Evolutionary conservation across 73 alveolate genomes (phyloP).

Genomic region (Blepharisma japonicum): DNA sequence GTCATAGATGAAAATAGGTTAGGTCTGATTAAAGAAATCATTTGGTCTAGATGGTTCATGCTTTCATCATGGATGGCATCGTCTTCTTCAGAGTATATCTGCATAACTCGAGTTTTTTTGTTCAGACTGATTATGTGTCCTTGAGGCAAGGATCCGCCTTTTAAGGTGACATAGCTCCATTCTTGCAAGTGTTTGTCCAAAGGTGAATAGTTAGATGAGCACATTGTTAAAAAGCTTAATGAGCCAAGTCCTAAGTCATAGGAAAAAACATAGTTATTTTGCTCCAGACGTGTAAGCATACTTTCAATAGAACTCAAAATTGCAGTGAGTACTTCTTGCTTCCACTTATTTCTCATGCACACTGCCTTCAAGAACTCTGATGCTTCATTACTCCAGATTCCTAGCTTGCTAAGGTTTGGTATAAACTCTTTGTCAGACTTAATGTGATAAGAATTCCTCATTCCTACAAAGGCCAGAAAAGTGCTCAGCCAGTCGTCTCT

Average conservation of each 20-base stretch:
- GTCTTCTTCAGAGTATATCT: slow-evolving; percentile 18
- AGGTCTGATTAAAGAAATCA: background rate
- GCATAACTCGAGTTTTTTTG: background rate
- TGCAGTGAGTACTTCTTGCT: background rate
- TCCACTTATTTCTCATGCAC: background rate
- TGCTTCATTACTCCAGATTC: slow-evolving; percentile 8
- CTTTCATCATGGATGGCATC: slow-evolving; percentile 27
- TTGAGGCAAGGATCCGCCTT: slow-evolving; percentile 26
- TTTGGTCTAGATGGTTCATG: slow-evolving; percentile 9
- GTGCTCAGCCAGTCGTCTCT: slow-evolving; percentile 17
- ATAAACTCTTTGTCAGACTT: slow-evolving; percentile 19
- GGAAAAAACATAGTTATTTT: background rate
- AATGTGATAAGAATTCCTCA: slow-evolving; percentile 22
- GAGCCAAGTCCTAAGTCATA: background rate
- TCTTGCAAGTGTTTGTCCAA: slow-evolving; percentile 16
- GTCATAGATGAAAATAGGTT: background rate
- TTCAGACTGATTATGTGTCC: background rate
- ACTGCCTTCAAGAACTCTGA: slow-evolving; percentile 14
- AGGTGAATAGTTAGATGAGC: background rate
- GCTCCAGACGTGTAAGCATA: background rate
- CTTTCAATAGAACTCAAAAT: background rate
- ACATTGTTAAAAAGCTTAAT: background rate
- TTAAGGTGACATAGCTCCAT: slow-evolving; percentile 12
- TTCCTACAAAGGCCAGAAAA: slow-evolving; percentile 2
- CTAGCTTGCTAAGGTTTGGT: slow-evolving; percentile 22